These are phyloP conservation scores for Suillus brevipes DNA, from an alignment of 768 basidiomycete species.

Conservation along the genomic window DNA sequence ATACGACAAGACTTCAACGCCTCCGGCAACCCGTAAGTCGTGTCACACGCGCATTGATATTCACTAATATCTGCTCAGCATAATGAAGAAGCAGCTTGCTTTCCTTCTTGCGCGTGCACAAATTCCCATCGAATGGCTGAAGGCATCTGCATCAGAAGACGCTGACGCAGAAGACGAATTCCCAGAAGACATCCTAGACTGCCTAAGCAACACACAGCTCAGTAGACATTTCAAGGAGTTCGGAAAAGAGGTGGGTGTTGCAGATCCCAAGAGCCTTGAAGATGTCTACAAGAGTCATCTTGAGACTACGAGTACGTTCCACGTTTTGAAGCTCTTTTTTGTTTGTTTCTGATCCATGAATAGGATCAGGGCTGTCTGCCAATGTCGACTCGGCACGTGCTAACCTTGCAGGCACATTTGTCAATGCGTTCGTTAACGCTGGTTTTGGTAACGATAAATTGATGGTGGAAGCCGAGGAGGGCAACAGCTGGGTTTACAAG, in stretches of 20 bases:
- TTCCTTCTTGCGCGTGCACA: slow-evolving; percentile 92
- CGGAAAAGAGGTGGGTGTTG: slow-evolving; percentile 90
- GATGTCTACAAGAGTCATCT: slow-evolving; percentile 98
- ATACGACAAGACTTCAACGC: slow-evolving; percentile 87
- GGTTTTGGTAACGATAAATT: slow-evolving; percentile 95
- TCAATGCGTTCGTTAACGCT: slow-evolving; percentile 98
- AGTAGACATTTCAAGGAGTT: slow-evolving; percentile 86
- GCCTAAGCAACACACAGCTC: slow-evolving; percentile 82
- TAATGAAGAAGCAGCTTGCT: slow-evolving; percentile 94
- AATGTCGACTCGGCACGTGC: slow-evolving; percentile 92
- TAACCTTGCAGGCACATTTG: slow-evolving; percentile 95
- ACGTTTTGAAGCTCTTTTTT: neutral
- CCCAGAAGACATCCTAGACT: slow-evolving; percentile 80
- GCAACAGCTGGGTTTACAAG: slow-evolving; percentile 99
- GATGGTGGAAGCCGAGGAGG: slow-evolving; percentile 95
- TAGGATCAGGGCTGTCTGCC: slow-evolving; percentile 65
- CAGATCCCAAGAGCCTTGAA: slow-evolving; percentile 87
- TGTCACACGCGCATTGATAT: neutral
- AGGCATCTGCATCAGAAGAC: slow-evolving; percentile 49
- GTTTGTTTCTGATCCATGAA: neutral
- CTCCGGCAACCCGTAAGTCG: slow-evolving; percentile 80
- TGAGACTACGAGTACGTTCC: slow-evolving; percentile 73
- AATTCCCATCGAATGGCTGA: slow-evolving; percentile 87
- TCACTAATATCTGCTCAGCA: slow-evolving; percentile 36
- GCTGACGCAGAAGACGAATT: slow-evolving; percentile 64